These are phyloP conservation scores for Pseudocercospora vitis DNA, from an alignment of 2,329 filamentous ascomycete genomes.

Conservation along the genomic window DNA sequence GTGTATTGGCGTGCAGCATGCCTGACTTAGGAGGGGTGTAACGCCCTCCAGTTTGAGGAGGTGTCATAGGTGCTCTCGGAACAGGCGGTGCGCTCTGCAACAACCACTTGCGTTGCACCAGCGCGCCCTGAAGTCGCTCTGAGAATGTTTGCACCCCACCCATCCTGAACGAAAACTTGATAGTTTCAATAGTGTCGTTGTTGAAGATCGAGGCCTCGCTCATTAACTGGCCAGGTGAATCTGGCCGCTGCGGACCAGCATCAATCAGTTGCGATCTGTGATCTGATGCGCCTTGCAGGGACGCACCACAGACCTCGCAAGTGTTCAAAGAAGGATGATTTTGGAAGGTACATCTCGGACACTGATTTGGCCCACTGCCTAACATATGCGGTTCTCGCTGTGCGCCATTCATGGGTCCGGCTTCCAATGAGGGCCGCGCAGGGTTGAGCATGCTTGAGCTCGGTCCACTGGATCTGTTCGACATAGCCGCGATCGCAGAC, in stretches of 20 bases:
- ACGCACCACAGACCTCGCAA: conserved; percentile 88
- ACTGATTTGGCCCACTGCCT: conserved; percentile 42
- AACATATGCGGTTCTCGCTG: conserved; percentile 1
- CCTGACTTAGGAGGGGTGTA: conserved; percentile 49
- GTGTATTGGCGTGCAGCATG: conserved; percentile 27
- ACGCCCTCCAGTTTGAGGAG: conserved; percentile 32
- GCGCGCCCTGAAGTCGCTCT: conserved; percentile 80
- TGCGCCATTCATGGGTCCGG: not conserved
- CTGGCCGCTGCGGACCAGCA: conserved; percentile 50
- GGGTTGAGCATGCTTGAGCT: conserved; percentile 1
- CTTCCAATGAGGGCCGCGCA: conserved; percentile 10
- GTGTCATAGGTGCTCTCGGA: conserved; percentile 58
- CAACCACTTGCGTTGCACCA: conserved; percentile 94
- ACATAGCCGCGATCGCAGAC: conserved; percentile 75
- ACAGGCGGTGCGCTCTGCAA: conserved; percentile 85
- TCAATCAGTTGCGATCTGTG: conserved; percentile 41
- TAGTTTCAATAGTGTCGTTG: conserved; percentile 66
- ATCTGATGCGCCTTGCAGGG: conserved; percentile 55
- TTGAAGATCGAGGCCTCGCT: conserved; percentile 44
- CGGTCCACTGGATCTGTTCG: conserved; percentile 49
- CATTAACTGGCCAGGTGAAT: conserved; percentile 76
- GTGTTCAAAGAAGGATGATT: conserved; percentile 84
- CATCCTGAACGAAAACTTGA: conserved; percentile 88
- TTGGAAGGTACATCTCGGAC: conserved; percentile 86
- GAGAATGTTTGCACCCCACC: conserved; percentile 89